These are phyloP conservation scores for Plasmodium blacklocki DNA, from an alignment of 169 alveolate genomes.

Conservation along the genomic window DNA sequence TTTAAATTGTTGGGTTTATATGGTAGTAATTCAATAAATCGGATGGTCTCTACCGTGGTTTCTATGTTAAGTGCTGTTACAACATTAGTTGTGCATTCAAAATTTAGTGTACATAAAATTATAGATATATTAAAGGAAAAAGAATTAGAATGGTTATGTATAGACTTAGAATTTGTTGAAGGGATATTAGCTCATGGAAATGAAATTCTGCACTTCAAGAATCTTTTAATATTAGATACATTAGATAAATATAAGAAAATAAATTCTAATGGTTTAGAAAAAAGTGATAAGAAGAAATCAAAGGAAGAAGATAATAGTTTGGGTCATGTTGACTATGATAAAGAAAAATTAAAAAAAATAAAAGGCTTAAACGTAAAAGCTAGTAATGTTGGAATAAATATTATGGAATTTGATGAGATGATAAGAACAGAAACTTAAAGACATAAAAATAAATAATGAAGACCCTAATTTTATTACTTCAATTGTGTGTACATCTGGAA, in stretches of 20 bases:
- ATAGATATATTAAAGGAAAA: constrained; percentile 33
- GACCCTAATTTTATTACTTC: constrained; percentile 88
- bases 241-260: neutral
- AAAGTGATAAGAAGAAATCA: neutral
- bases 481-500: constrained; percentile 97
- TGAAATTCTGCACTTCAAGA: constrained; percentile 28
- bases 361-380: neutral
- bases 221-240: constrained; percentile 37
- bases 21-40: constrained; percentile 48
- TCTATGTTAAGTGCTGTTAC: constrained; percentile 26
- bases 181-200: neutral
- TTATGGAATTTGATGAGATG: neutral
- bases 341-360: constrained; percentile 2
- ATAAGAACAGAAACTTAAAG: neutral
- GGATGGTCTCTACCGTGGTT: constrained; percentile 35
- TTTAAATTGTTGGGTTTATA: constrained; percentile 47
- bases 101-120: constrained; percentile 45
- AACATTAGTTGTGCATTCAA: constrained; percentile 55
- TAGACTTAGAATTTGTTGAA: constrained; percentile 26
- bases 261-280: neutral
- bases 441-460: neutral
- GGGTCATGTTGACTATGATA: neutral
- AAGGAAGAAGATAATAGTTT: constrained; percentile 2
- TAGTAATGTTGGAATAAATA: neutral
- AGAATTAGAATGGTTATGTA: constrained; percentile 52